These are phyloP conservation scores for Cynanchum wilfordii DNA, from an alignment of 257 asterid genomes.

Conservation along the genomic window DNA sequence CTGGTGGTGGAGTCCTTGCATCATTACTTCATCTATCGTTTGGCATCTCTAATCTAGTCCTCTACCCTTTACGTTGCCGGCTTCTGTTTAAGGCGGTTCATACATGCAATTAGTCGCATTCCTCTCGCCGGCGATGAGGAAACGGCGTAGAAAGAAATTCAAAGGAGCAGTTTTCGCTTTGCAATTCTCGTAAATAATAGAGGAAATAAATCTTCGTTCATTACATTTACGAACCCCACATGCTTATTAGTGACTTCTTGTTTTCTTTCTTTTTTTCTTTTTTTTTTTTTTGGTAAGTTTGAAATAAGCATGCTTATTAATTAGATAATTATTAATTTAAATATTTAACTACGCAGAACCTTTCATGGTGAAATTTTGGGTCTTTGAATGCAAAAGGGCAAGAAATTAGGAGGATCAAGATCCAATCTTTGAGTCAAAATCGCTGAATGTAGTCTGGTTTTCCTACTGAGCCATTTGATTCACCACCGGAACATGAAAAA, in stretches of 20 bases:
- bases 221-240: not conserved
- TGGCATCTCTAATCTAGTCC: slow-evolving; percentile 12
- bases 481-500: slow-evolving; percentile 11
- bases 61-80: not conserved
- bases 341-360: too few species aligned
- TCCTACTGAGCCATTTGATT: not conserved
- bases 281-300: too few species aligned
- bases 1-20: slow-evolving; percentile 98
- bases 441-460: not conserved
- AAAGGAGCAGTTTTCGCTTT: not conserved
- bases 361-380: too few species aligned
- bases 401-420: not conserved
- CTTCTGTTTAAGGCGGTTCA: not conserved
- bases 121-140: not conserved
- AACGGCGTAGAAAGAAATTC: not conserved
- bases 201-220: not conserved
- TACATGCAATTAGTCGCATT: not conserved
- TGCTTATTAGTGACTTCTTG: too few species aligned
- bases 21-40: slow-evolving; percentile 28
- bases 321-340: too few species aligned
- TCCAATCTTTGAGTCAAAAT: not conserved
- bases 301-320: too few species aligned
- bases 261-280: too few species aligned
- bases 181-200: not conserved
- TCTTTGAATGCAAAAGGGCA: too few species aligned